Conservation (phyloP, 768 basidiomycete species). For the Sporobolomyces phaffii region DNA sequence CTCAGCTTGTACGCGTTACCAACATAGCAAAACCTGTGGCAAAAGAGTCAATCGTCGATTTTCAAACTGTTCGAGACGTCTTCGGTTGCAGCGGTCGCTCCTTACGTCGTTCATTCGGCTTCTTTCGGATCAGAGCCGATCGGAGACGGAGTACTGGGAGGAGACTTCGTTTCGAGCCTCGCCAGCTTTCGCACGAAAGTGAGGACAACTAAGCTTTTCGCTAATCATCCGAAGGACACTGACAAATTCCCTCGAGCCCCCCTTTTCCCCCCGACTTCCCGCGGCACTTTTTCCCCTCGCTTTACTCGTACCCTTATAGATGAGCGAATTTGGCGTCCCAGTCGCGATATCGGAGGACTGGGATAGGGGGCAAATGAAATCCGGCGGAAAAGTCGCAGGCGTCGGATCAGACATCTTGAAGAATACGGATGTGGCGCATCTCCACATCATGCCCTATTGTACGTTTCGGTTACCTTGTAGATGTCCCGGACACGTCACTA, state of each 20-base stretch:
- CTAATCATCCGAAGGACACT: too few species aligned
- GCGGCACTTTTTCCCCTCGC: neutral
- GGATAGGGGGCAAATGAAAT: slow-evolving; percentile 22
- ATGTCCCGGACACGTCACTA: neutral
- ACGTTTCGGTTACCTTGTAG: neutral
- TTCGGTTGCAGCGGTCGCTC: slow-evolving; percentile 10
- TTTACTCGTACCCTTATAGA: neutral
- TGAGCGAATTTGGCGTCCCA: slow-evolving; percentile 15
- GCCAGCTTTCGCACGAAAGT: neutral
- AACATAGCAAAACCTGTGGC: slow-evolving; percentile 15
- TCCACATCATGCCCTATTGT: slow-evolving; percentile 21
- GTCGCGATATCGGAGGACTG: slow-evolving; percentile 37
- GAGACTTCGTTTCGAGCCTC: neutral
- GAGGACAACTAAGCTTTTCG: neutral
- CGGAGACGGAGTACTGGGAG: slow-evolving; percentile 32
- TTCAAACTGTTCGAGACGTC: slow-evolving; percentile 24
- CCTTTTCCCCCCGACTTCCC: too few species aligned
- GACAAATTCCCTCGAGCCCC: too few species aligned
- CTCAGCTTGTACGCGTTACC: neutral
- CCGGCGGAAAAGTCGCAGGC: neutral
- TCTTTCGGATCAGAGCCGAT: slow-evolving; percentile 38
- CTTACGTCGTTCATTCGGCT: slow-evolving; percentile 36
- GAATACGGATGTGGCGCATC: slow-evolving; percentile 28
- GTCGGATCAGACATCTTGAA: slow-evolving; percentile 17
- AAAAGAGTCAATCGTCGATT: slow-evolving; percentile 17